Conservation (phyloP, 768 basidiomycete species). For the Naganishia friedmannii region DNA sequence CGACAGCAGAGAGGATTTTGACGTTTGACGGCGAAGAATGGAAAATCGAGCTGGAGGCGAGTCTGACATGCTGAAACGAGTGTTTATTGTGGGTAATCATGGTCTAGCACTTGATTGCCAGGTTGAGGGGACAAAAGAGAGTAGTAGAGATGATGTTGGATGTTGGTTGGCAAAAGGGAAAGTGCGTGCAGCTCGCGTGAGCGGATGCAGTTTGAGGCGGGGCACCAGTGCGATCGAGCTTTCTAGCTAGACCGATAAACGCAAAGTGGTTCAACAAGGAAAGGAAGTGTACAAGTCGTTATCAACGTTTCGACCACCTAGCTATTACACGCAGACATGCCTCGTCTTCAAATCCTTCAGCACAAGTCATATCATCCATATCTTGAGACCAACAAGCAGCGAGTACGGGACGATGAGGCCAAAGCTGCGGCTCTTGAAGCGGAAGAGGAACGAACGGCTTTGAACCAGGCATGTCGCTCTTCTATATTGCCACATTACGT, state of each 20-base stretch:
- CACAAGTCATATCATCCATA: constrained; percentile 54
- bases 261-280: background rate
- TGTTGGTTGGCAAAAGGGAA: background rate
- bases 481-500: background rate
- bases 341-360: constrained; percentile 52
- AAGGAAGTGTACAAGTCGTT: background rate
- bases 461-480: constrained; percentile 39
- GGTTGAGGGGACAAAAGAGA: background rate
- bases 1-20: constrained; percentile 86
- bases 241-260: background rate
- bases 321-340: constrained; percentile 37
- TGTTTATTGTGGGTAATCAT: background rate
- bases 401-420: constrained; percentile 52
- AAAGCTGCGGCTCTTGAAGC: constrained; percentile 43
- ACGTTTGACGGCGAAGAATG: constrained; percentile 58
- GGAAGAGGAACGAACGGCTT: constrained; percentile 41
- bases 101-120: background rate
- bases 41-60: constrained; percentile 50
- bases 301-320: background rate
- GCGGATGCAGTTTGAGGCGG: constrained; percentile 8
- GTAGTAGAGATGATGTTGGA: constrained; percentile 24
- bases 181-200: background rate
- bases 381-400: constrained; percentile 52
- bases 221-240: background rate
- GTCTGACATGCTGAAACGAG: background rate